Conservation (phyloP, 2,329 filamentous ascomycete genomes). For the Penicillium sp. region DNA sequence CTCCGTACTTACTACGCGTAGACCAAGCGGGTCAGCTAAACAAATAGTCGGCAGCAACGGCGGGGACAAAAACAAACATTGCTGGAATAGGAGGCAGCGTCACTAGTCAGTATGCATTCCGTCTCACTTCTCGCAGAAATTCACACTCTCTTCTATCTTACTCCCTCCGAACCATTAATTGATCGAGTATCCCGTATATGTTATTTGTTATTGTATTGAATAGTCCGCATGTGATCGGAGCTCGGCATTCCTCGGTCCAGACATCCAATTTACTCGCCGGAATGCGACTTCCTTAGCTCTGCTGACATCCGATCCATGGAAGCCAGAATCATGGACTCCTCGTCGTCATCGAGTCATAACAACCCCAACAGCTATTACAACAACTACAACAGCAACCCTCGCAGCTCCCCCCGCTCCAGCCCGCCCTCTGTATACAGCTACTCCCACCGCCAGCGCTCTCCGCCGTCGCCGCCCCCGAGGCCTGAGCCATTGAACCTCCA, state of each 20-base stretch:
- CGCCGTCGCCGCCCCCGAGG: slow-evolving; percentile 17
- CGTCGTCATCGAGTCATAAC: neutral
- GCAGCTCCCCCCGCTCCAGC: slow-evolving; percentile 6
- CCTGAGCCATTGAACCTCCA: slow-evolving; percentile 22
- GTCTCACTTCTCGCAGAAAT: too few species aligned
- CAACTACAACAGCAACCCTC: neutral
- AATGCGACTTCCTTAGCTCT: neutral
- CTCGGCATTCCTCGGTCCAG: slow-evolving; percentile 13
- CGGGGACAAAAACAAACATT: slow-evolving; percentile 10
- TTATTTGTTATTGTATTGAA: neutral
- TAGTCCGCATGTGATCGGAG: neutral
- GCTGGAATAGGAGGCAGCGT: neutral
- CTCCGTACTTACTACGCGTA: neutral
- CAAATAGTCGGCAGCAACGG: slow-evolving; percentile 1
- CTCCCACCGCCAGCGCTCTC: neutral
- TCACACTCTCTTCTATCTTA: neutral
- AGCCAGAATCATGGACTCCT: neutral
- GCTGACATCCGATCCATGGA: neutral
- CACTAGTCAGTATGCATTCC: neutral
- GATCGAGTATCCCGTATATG: neutral
- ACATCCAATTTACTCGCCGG: neutral
- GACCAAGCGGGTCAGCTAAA: neutral
- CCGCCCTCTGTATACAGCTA: slow-evolving; percentile 8
- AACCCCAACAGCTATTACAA: neutral
- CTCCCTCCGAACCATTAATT: neutral